Percentiles rank a stretch among this genome's conserved stretches.
phyloP scores from a whole-genome alignment of 306 rosid species.

The Betula pendula region DNA sequence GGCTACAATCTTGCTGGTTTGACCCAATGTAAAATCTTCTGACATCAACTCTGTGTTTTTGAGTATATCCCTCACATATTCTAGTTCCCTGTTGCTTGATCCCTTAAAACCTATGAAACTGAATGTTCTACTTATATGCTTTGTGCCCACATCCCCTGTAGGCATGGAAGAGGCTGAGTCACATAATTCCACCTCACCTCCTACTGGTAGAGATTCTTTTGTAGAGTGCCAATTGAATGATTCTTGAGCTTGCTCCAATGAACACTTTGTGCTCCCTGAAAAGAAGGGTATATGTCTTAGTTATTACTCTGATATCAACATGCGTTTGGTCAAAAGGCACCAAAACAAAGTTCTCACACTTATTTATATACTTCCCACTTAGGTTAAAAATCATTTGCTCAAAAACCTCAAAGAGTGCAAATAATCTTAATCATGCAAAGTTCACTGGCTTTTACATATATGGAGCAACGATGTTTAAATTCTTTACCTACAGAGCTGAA shows the following conservation, averaged over 20 bases:
- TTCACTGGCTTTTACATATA: neutral
- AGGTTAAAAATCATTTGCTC: neutral
- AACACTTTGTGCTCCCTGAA: constrained; percentile 57
- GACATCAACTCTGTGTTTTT: constrained; percentile 45
- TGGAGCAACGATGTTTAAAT: neutral
- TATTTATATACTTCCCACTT: neutral
- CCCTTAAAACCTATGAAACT: constrained; percentile 30
- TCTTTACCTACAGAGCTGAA: neutral
- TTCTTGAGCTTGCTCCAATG: constrained; percentile 49
- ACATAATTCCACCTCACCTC: constrained; percentile 30
- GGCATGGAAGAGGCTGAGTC: constrained; percentile 44
- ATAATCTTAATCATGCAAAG: constrained; percentile 2
- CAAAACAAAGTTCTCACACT: constrained; percentile 11
- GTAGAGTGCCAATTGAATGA: constrained; percentile 35
- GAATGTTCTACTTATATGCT: constrained; percentile 25
- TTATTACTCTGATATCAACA: constrained; percentile 13
- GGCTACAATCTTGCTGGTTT: constrained; percentile 36
- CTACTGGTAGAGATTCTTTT: constrained; percentile 35
- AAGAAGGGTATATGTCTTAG: constrained; percentile 18
- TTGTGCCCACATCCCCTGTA: constrained; percentile 21
- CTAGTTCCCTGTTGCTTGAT: constrained; percentile 60
- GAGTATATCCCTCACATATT: constrained; percentile 57
- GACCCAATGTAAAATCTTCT: constrained; percentile 54
- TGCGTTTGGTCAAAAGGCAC: constrained; percentile 13
- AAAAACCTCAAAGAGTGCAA: neutral